These are phyloP conservation scores for Quercus agrifolia DNA, from an alignment of 306 rosid species.

Conservation along the genomic window DNA sequence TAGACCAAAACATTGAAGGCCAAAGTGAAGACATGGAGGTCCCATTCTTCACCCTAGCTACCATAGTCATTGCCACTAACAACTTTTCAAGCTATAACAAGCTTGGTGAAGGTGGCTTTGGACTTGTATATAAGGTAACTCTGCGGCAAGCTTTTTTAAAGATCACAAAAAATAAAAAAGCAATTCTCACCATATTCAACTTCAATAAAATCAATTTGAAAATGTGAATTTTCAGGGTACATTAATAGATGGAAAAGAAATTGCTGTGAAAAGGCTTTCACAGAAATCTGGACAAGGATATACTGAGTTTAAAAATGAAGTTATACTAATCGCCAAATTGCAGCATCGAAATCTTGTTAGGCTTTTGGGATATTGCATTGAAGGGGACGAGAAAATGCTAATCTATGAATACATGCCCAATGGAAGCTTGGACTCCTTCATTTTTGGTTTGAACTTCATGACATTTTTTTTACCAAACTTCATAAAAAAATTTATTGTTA, in stretches of 20 bases:
- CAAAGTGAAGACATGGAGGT: constrained; percentile 40
- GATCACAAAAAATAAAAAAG: too few species aligned
- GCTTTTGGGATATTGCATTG: constrained; percentile 57
- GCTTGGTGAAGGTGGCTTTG: constrained; percentile 69
- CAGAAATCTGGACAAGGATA: constrained; percentile 52
- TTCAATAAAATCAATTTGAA: too few species aligned
- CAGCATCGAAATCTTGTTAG: constrained; percentile 73
- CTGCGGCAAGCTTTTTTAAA: too few species aligned
- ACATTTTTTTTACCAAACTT: too few species aligned
- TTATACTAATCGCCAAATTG: constrained; percentile 52
- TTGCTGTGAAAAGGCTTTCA: constrained; percentile 66
- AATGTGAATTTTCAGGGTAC: constrained; percentile 38
- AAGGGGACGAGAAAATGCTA: constrained; percentile 46
- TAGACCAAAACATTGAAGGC: not conserved
- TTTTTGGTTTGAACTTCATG: constrained; percentile 43
- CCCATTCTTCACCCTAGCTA: constrained; percentile 34
- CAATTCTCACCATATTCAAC: too few species aligned
- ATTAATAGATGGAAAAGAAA: constrained; percentile 38
- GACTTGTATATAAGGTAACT: constrained; percentile 47
- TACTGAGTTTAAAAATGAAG: constrained; percentile 59
- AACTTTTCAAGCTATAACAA: constrained; percentile 36
- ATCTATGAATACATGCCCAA: constrained; percentile 68
- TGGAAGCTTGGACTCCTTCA: constrained; percentile 58
- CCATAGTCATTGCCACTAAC: constrained; percentile 38
- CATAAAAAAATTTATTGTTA: too few species aligned